Evolutionary conservation across 345 rosid species (phyloP).

Genomic region (Abelmoschus esculentus): DNA sequence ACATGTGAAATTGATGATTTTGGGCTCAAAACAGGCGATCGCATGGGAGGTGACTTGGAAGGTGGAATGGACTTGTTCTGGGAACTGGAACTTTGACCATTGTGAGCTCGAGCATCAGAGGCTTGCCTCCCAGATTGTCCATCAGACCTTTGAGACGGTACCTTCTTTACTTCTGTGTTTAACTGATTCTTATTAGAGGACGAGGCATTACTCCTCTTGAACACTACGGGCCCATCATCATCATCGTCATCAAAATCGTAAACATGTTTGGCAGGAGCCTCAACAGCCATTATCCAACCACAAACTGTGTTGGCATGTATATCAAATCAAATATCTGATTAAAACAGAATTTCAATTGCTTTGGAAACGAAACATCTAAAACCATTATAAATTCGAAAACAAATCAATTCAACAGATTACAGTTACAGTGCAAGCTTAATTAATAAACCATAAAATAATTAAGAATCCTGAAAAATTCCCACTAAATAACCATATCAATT

Average conservation of each 20-base stretch:
- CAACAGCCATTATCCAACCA: slow-evolving; percentile 56
- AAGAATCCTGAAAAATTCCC: neutral
- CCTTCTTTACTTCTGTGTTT: slow-evolving; percentile 34
- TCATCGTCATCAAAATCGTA: slow-evolving; percentile 42
- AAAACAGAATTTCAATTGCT: slow-evolving; percentile 6
- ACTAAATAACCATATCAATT: neutral
- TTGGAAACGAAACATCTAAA: neutral
- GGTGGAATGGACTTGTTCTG: slow-evolving; percentile 46
- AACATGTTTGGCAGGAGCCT: slow-evolving; percentile 39
- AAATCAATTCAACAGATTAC: neutral
- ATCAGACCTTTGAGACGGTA: slow-evolving; percentile 21
- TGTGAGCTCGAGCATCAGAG: slow-evolving; percentile 21
- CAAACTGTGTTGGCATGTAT: slow-evolving; percentile 35
- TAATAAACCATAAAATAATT: neutral
- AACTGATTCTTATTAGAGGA: slow-evolving; percentile 48
- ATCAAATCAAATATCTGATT: slow-evolving; percentile 21
- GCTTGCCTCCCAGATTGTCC: slow-evolving; percentile 5
- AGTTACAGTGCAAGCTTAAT: neutral
- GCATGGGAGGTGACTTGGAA: slow-evolving; percentile 38
- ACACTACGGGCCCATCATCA: slow-evolving; percentile 43
- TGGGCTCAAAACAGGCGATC: slow-evolving; percentile 48
- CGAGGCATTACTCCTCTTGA: slow-evolving; percentile 40
- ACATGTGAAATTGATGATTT: slow-evolving; percentile 45
- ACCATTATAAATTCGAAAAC: neutral
- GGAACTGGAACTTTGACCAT: slow-evolving; percentile 44